These are phyloP conservation scores for Kandelia obovata DNA, from an alignment of 345 rosid genomes.

Conservation along the genomic window DNA sequence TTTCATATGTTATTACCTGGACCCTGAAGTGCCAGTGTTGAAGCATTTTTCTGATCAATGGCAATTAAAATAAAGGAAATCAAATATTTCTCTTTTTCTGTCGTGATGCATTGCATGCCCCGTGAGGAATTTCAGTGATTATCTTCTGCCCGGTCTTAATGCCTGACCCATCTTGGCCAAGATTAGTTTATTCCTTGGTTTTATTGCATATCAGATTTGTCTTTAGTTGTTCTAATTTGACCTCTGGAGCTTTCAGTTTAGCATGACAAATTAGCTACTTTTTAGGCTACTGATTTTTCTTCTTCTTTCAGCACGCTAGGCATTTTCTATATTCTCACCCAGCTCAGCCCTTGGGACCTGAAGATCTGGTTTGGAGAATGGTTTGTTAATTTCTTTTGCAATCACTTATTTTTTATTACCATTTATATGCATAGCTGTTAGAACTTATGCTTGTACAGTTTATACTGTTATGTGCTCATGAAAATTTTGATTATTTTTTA, in stretches of 20 bases:
- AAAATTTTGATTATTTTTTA: not conserved
- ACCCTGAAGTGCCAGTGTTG: no score
- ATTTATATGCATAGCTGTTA: not conserved
- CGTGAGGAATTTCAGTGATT: no score
- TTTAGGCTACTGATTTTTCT: constrained; percentile 14
- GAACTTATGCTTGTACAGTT: not conserved
- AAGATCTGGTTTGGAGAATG: constrained; percentile 97
- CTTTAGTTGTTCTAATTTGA: not conserved
- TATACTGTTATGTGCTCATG: not conserved
- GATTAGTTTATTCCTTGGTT: no score
- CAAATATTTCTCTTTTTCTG: no score
- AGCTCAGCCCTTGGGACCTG: constrained; percentile 92
- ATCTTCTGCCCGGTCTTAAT: no score
- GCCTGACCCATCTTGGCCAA: no score
- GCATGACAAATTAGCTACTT: no score
- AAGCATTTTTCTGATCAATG: no score
- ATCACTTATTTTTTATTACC: not conserved
- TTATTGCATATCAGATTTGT: not conserved
- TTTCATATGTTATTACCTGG: no score
- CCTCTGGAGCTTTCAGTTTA: no score
- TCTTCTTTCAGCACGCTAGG: constrained; percentile 55
- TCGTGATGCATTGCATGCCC: no score
- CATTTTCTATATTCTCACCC: constrained; percentile 89
- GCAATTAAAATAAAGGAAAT: no score
- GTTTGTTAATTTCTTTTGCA: constrained; percentile 36